Evolutionary conservation across 805 yeast species (phyloP).

Genomic region (Starmerella riodocensis): DNA sequence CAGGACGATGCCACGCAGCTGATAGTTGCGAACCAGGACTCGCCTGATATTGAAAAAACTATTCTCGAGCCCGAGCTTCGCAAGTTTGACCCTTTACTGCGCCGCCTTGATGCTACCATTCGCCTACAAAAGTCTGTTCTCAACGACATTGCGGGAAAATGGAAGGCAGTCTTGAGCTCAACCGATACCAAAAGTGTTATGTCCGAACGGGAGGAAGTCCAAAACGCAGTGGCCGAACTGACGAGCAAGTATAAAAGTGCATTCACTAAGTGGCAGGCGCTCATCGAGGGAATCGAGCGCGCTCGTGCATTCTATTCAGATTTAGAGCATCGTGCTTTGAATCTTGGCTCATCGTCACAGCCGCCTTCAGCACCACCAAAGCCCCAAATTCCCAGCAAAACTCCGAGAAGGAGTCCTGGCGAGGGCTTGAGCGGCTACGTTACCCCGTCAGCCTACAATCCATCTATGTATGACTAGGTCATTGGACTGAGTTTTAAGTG

Average conservation of each 20-base stretch:
- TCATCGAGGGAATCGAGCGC: conserved; percentile 43
- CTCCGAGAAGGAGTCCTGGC: conserved; percentile 5
- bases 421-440: conserved; percentile 17
- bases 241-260: conserved; percentile 37
- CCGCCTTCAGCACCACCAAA: conserved; percentile 19
- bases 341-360: conserved; percentile 4
- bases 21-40: conserved; percentile 45
- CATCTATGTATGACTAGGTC: conserved; percentile 1
- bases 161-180: conserved; percentile 35
- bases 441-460: conserved; percentile 20
- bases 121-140: conserved; percentile 47
- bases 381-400: conserved; percentile 17
- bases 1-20: conserved; percentile 70
- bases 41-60: conserved; percentile 39
- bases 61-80: conserved; percentile 59
- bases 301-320: conserved; percentile 54
- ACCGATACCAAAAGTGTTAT: conserved; percentile 33
- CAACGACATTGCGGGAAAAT: conserved; percentile 34
- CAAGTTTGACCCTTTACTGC: conserved; percentile 59
- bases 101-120: conserved; percentile 55
- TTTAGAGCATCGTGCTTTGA: conserved; percentile 29
- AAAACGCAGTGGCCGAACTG: conserved; percentile 28
- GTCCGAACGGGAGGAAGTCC: conserved; percentile 26
- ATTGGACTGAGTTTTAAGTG: no score
- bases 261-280: conserved; percentile 44